Evolutionary conservation across 257 asterid genomes (phyloP), one percentile per base, ranked within the genome.

Genomic region (Nicotiana benthamiana): DNA sequence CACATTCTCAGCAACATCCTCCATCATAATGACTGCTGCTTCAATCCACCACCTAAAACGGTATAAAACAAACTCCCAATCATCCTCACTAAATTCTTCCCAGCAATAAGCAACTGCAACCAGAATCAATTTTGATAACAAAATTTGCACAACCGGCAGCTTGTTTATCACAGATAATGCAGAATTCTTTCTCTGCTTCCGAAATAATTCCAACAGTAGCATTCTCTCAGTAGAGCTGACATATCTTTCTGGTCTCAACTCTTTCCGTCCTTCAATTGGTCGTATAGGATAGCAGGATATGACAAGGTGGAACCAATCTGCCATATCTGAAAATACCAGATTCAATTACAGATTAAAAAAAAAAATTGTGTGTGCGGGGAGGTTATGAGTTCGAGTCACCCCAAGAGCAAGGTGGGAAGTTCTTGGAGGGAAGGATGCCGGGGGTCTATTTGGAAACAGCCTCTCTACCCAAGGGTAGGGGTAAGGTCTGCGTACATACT

Each of bases 31-130:
- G 67, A 92, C 99, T 66, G 94, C 90, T 59, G 92, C 85, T 82
- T 92, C 99, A 64, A 94, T 90, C 98, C 97, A 96, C 87, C 90
- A 87, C 89, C 99, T 94, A 82, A 93, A 85, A 80, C 88, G 92
- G 84, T 90, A 92, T 85, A 96, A 80, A 79, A 85, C 89, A 83
- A 89, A 96, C 75, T 89, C 94, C 99, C 99, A 96, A 86, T 96
- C 99, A 83, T 92, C 96, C 84, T 93, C 95, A 83, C 83, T 85
- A 83, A 96, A 94, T 77, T 91, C 88, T 80, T 92, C 96, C 97
- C 96, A 94, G 87, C 99, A 96, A 83, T 96, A 96, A 81, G 94
- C 98, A 74, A 91, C 88, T 79, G 97, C 86, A 86, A 94, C 88
- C 72, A 90, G 88, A 75, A 94, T 77, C 59, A 96, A 85, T 83